Conservation (phyloP, 768 basidiomycete species). For the Boletus eberwhitei region DNA sequence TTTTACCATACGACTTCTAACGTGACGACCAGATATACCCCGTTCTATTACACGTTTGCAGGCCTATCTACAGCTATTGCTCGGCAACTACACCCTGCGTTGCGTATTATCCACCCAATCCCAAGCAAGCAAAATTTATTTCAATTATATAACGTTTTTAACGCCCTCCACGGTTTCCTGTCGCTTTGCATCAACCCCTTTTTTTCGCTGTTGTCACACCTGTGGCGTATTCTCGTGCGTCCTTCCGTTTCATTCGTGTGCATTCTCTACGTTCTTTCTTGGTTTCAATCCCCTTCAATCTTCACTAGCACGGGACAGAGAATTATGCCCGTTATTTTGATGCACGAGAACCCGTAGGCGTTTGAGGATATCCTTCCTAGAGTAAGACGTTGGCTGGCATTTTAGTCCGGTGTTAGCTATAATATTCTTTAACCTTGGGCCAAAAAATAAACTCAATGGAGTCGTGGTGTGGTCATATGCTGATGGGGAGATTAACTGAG, state of each 20-base stretch:
- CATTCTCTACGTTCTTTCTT: constrained; percentile 24
- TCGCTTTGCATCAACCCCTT: constrained; percentile 25
- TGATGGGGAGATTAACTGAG: too few relatives aligned
- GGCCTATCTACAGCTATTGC: constrained; percentile 33
- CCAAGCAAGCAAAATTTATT: constrained; percentile 34
- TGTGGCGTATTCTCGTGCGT: constrained; percentile 21
- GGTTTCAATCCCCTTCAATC: constrained; percentile 16
- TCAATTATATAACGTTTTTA: constrained; percentile 34
- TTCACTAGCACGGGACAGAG: constrained; percentile 15
- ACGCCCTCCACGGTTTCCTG: constrained; percentile 24
- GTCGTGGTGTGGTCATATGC: neutral
- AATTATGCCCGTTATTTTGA: constrained; percentile 11
- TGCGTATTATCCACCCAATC: constrained; percentile 21
- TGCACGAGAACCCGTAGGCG: constrained; percentile 16
- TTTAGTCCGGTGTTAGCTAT: constrained; percentile 29
- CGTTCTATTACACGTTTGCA: constrained; percentile 33
- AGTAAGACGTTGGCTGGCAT: constrained; percentile 28
- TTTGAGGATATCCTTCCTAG: constrained; percentile 21
- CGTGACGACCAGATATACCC: constrained; percentile 34
- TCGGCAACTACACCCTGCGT: constrained; percentile 23
- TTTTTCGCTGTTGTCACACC: constrained; percentile 16
- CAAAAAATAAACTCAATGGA: constrained; percentile 8
- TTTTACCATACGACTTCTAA: constrained; percentile 34
- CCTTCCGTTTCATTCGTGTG: constrained; percentile 8
- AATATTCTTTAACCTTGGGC: constrained; percentile 24